phyloP scores from a whole-genome alignment of 257 asterid species.

The Przewalskia tangutica region DNA sequence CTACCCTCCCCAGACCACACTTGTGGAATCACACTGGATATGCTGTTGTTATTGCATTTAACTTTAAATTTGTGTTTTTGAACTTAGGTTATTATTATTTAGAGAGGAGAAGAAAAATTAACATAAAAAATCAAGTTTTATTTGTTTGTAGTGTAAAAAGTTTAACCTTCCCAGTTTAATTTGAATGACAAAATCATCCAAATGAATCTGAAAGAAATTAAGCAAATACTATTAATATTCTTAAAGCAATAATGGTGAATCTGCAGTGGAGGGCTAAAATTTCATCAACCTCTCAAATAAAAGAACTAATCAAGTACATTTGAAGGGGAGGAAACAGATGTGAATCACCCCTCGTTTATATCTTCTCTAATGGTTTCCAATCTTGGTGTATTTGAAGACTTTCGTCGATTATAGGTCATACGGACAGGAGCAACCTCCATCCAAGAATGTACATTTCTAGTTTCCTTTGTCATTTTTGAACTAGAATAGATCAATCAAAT shows the following conservation, averaged over 20 bases:
- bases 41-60: too few relatives aligned
- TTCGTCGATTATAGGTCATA: conserved; percentile 6
- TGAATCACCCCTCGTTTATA: conserved; percentile 1
- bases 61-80: too few relatives aligned
- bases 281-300: conserved; percentile 1
- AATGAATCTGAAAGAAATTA: neutral
- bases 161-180: too few relatives aligned
- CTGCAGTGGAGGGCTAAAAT: neutral
- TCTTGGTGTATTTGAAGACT: conserved; percentile 11
- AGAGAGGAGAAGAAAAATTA: too few relatives aligned
- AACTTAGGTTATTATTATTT: too few relatives aligned
- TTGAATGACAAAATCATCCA: neutral
- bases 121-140: too few relatives aligned
- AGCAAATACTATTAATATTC: neutral
- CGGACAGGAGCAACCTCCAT: conserved; percentile 22
- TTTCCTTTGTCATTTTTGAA: conserved; percentile 8
- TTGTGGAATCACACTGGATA: too few relatives aligned
- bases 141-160: too few relatives aligned
- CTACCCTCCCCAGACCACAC: too few relatives aligned
- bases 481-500: neutral
- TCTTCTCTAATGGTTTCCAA: conserved; percentile 26
- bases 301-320: neutral
- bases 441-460: conserved; percentile 6
- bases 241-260: neutral
- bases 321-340: neutral